Evolutionary conservation across 176 grass and related monocot species (phyloP), one percentile per base, ranked within the genome.

Genomic region (Metroxylon sagu): DNA sequence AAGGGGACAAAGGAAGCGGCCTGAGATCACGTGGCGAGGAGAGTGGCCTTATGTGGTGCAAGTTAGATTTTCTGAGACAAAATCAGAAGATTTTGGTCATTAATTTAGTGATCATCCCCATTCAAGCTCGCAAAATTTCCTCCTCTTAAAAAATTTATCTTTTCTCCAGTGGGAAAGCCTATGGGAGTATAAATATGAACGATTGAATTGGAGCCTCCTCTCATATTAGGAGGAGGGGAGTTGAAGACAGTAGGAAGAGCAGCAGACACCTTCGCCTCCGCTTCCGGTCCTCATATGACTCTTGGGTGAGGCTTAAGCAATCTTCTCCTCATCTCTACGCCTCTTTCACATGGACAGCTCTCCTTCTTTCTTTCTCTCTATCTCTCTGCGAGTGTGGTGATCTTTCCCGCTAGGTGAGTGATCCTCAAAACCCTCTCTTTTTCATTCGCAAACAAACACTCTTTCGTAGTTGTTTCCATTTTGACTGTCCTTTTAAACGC

Each of bases 221-320:
- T 50, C 50, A 67, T 59, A 66, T 16, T 8, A 25, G 18, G 4
- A 25, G 18, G 4, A 29, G 53, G 14, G 15, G 16, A 16, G 1
- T 10, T 43, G 59, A 25, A 49, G 15, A 23, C 12, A 25, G 10
- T 56, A 16, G 26, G 1, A 16, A 21, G 1, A 4, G 17, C 49
- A 54, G 50, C 25, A 65, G 52, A 16, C 48, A 72, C 52, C 70
- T 63, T 49, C 56, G 18, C 53, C 73, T 75, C 57, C 29, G 56
- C 18, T 76, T 67, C 72, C 80, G 73, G 69, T 50, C 71, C 84
- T 70, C 82, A 83, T 80, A 80, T 77, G 74, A 48, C 56, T 23
- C n/a, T 76, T 59, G 82, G 58, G 81, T 85, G 78, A 66, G 66
- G 71, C 56, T 59, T 18, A 89, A 85, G 86, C 81, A 80, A 62